Percentiles rank a stretch among this genome's conserved stretches.
Conservation (phyloP, 1,284 basidiomycete genomes). For the Cutaneotrichosporon sp. region DNA sequence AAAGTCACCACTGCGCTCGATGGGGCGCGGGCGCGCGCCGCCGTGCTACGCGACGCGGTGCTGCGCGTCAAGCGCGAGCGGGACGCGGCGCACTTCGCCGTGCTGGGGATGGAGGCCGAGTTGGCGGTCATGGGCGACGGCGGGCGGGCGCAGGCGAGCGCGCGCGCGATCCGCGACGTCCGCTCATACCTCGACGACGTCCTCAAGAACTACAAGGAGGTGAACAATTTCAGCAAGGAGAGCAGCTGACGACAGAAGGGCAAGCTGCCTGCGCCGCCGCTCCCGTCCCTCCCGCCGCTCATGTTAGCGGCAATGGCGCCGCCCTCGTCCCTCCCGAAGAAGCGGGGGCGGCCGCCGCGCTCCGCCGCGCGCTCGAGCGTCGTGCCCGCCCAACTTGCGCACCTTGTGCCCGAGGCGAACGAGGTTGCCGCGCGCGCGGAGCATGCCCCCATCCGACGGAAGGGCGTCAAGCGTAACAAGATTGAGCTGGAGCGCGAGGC, state of each 20-base stretch:
- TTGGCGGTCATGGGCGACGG: slow-evolving; percentile 11
- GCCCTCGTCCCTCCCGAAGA: slow-evolving; percentile 22
- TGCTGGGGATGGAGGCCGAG: slow-evolving; percentile 17
- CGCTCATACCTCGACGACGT: slow-evolving; percentile 24
- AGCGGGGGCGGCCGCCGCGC: slow-evolving; percentile 28
- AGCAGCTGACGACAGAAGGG: slow-evolving; percentile 22
- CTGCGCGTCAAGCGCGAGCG: slow-evolving; percentile 13
- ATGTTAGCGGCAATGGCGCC: slow-evolving; percentile 5
- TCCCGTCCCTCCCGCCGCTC: slow-evolving; percentile 17
- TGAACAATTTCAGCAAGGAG: slow-evolving; percentile 5
- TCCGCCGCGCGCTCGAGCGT: slow-evolving; percentile 17
- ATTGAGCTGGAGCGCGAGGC: slow-evolving; percentile 29
- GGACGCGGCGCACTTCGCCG: slow-evolving; percentile 8
- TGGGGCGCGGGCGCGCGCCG: not conserved
- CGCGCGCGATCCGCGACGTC: slow-evolving; percentile 15
- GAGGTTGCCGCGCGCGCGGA: slow-evolving; percentile 18
- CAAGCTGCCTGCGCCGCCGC: slow-evolving; percentile 21
- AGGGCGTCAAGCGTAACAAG: slow-evolving; percentile 31
- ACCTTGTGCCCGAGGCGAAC: slow-evolving; percentile 25
- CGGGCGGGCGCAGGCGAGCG: slow-evolving; percentile 5
- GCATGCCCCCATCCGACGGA: slow-evolving; percentile 28
- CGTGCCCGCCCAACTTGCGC: slow-evolving; percentile 21
- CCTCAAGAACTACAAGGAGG: slow-evolving; percentile 27
- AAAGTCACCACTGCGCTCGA: slow-evolving; percentile 14
- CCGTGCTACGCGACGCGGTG: slow-evolving; percentile 21